Base-by-base conservation (phyloP, 306 rosid species). In the Inga leiocalycina region DNA sequence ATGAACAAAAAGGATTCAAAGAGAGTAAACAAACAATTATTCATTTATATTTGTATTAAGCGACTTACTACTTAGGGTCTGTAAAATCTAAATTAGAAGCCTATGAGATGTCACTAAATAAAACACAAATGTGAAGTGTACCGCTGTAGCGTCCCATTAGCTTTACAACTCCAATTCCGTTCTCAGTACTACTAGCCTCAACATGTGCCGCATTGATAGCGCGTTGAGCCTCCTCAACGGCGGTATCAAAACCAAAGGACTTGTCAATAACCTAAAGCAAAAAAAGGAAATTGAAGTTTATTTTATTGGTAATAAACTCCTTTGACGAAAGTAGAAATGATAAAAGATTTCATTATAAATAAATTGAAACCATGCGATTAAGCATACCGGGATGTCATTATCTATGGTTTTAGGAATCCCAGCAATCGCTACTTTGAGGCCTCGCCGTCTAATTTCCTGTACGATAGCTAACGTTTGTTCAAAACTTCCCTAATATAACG, bases 391-490 rank as follows among this genome's bases (percentile, higher is more conserved):
- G 65, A 96, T 96, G 83, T 96, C 99, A 69, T 96, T 96, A 80
- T 96, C 99, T 41, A 96, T 96, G 87, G 99, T 96, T 87, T 96
- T 96, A 37, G 99, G 99, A 88, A 96, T 90, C 71, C 99, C 99
- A 68, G 86, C 94, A 68, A 96, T 88, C 16, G 69, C 92, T 48
- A 94, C 98, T 88, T 96, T 91, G 73, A 96, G 90, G 71, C 99
- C 99, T 10, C 97, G 93, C 84, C 89, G 89, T 85, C 86, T 92
- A 74, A 96, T 79, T 90, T 96, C 99, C 99, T 96, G 94, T 76
- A 75, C 13, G 57, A 83, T 61, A 72, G 75, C 64, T 67, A 68
- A 85, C 74, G 57, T 82, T 8, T 54, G 54, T 71, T 79, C 77
- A 84, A 66, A 52, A 78, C 74, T 69, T 30, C 34, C 46, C 71